phyloP scores from a whole-genome alignment of 108 stramenopile genomes.

The Pseudonitzschia pungens region DNA sequence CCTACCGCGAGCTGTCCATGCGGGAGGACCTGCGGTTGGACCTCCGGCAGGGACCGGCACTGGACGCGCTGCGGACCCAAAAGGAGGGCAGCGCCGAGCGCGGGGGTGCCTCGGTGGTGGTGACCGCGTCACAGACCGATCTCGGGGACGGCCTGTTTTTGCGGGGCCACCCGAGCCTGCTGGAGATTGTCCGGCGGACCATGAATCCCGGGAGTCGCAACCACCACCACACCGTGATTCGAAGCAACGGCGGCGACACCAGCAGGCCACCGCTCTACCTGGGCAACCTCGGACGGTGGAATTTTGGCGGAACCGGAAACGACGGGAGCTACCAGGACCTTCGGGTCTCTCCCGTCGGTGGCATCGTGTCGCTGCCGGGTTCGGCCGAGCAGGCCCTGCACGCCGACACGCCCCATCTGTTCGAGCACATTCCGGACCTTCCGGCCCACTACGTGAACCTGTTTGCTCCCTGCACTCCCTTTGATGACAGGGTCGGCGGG shows the following conservation, averaged over 20 bases:
- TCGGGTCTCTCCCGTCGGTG: constrained; percentile 77
- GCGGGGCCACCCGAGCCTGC: constrained; percentile 60
- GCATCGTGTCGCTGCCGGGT: constrained; percentile 80
- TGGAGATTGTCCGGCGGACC: constrained; percentile 54
- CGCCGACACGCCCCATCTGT: constrained; percentile 88
- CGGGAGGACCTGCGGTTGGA: constrained; percentile 83
- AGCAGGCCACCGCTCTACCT: constrained; percentile 28
- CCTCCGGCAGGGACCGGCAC: constrained; percentile 63
- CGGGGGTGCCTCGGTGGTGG: constrained; percentile 34
- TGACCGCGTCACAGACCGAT: constrained; percentile 14
- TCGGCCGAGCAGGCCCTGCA: constrained; percentile 84
- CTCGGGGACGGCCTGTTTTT: constrained; percentile 34
- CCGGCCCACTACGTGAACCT: constrained; percentile 87
- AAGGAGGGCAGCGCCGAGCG: constrained; percentile 13
- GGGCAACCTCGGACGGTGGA: constrained; percentile 84
- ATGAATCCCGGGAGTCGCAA: constrained; percentile 60
- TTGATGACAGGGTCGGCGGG: constrained; percentile 58
- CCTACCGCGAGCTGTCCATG: constrained; percentile 81
- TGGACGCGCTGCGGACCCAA: constrained; percentile 38
- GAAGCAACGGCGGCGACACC: neutral
- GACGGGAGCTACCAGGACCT: constrained; percentile 75
- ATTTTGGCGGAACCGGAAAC: constrained; percentile 83
- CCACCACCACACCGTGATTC: neutral
- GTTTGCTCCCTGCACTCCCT: constrained; percentile 59
- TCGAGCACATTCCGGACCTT: constrained; percentile 60